Conservation (phyloP, 1,139 yeast species). For the Diutina siamensis region DNA sequence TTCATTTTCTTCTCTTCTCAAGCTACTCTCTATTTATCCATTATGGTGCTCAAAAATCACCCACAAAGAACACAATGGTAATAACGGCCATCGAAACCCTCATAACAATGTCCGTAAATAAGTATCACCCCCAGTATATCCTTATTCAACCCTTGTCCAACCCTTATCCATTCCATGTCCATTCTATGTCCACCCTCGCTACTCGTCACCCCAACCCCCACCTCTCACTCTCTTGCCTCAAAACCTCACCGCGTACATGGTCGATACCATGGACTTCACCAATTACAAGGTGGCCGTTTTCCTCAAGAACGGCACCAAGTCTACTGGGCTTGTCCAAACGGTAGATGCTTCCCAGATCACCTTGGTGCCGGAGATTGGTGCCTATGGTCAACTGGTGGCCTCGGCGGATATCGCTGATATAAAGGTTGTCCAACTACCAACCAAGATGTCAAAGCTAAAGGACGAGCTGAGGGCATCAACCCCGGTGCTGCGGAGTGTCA, state of each 20-base stretch:
- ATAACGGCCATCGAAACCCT: too few species aligned
- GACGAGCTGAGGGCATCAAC: constrained; percentile 6
- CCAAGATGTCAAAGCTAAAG: constrained; percentile 9
- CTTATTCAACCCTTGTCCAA: too few species aligned
- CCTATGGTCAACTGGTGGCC: constrained; percentile 9
- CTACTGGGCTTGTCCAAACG: constrained; percentile 35
- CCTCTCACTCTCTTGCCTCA: not conserved
- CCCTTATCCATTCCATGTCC: not conserved
- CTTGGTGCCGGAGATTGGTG: constrained; percentile 24
- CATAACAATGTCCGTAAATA: too few species aligned
- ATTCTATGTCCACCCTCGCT: not conserved
- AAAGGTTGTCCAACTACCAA: constrained; percentile 38
- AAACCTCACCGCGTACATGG: not conserved
- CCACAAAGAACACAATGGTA: too few species aligned
- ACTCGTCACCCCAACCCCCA: not conserved
- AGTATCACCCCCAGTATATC: too few species aligned
- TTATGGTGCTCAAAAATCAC: too few species aligned
- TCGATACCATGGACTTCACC: constrained; percentile 25
- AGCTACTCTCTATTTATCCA: too few species aligned
- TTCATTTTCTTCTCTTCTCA: too few species aligned
- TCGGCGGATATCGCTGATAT: constrained; percentile 24
- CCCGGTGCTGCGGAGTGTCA: not conserved
- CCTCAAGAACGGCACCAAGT: constrained; percentile 32
- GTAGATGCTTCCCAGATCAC: constrained; percentile 31
- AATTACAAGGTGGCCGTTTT: constrained; percentile 43